Evolutionary conservation across 805 yeast genomes (phyloP), one percentile per base, ranked within the genome.

Genomic region (Ogataea ramenticola): DNA sequence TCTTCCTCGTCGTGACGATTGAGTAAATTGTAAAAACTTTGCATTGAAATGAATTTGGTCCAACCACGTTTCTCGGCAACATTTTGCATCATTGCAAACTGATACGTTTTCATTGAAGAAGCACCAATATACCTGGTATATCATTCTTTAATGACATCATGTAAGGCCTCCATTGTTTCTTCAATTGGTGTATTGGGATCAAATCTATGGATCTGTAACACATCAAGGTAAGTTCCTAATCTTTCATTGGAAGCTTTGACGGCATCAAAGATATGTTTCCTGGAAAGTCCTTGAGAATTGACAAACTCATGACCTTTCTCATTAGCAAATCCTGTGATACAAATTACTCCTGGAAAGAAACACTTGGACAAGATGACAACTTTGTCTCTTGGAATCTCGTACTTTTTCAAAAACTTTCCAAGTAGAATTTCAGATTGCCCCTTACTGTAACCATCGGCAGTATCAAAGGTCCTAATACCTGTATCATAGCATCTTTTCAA

Each of bases 1-100:
- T 81, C 86, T n/a, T 78, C 61, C 55, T 81, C 87, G 44, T 80
- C 86, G 52, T 79, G 85, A n/a, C 87, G 65, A 50, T 75, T 65
- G 3, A 79, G 42, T 48, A 80, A 61, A 51, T 78, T 79, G 59
- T 79, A 77, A 54, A 63, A 72, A 48, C 73, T 73, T 59, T 81
- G 86, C 75, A 79, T 73, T 20, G 74, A 65, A 43, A 80, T 67
- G 49, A 81, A 81, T 55, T 77, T 78, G 48, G 66, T 65, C 81
- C 81, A 80, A 26, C 71, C 72, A 49, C 71, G 49, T 53, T 66
- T 67, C 45, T 80, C 83, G 3, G 87, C 86, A 44, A 70, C 60
- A 46, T 58, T 62, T 54, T 81, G 86, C 53, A 77, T 51, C 51
- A 68, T 71, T 2, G 69, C 76, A 54, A 80, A 79, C 50, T 79